Conservation (phyloP, 1,139 yeast species). For the Suzukiozyma palmioleophila region DNA sequence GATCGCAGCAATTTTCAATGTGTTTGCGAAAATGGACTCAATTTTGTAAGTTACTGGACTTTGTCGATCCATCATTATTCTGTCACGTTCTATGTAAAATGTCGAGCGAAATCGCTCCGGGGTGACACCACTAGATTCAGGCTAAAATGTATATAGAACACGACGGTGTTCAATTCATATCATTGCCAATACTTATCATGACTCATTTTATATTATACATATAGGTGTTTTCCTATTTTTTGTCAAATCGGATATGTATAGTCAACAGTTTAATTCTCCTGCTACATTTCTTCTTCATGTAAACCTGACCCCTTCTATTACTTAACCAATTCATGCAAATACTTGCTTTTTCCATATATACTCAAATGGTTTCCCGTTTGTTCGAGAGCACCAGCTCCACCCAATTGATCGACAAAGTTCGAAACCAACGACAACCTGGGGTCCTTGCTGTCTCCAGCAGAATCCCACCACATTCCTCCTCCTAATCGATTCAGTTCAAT, state of each 20-base stretch:
- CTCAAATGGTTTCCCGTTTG: constrained; percentile 13
- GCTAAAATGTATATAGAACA: too few species aligned
- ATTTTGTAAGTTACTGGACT: constrained; percentile 23
- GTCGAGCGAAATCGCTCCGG: too few species aligned
- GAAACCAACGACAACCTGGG: constrained; percentile 33
- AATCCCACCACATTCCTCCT: constrained; percentile 97
- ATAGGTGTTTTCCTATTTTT: too few species aligned
- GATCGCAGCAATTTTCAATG: constrained; percentile 78
- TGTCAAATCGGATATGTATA: background rate
- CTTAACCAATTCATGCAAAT: constrained; percentile 8
- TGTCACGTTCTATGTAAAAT: background rate
- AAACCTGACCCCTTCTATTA: background rate
- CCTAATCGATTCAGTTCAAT: constrained; percentile 48
- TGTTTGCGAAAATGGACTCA: constrained; percentile 58
- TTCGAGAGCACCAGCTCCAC: constrained; percentile 23
- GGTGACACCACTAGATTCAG: too few species aligned
- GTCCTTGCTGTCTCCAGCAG: constrained; percentile 58
- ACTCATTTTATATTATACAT: background rate
- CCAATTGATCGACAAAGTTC: constrained; percentile 39
- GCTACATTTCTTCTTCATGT: background rate
- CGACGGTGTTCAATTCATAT: background rate
- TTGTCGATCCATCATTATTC: background rate
- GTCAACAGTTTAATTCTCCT: background rate
- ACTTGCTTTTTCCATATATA: constrained; percentile 15
- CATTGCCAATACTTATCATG: background rate